A percentile compares a stretch with the other conserved stretches of the same genome.
phyloP scores from a whole-genome alignment of 768 basidiomycete species.

The Saitozyma podzolica region DNA sequence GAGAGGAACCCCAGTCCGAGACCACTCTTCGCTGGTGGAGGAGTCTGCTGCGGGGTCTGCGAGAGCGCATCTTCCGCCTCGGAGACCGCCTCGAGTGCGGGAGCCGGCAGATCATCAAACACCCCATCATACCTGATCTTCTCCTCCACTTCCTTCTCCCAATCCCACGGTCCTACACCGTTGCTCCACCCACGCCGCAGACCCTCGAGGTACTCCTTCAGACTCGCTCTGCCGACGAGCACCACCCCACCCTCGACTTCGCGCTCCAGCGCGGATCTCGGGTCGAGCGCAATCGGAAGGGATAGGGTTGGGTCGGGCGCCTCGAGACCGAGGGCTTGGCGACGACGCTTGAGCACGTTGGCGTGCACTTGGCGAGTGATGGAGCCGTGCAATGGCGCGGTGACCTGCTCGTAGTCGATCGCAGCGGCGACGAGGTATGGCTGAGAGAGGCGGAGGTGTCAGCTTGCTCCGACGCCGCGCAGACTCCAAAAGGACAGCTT shows the following conservation, averaged over 20 bases:
- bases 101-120: slow-evolving; percentile 60
- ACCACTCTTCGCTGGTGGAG: neutral
- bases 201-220: slow-evolving; percentile 94
- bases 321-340: slow-evolving; percentile 67
- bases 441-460: slow-evolving; percentile 55
- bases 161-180: slow-evolving; percentile 61
- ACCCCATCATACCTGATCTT: slow-evolving; percentile 64
- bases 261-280: slow-evolving; percentile 61
- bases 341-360: slow-evolving; percentile 64
- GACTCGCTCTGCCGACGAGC: slow-evolving; percentile 80
- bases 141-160: slow-evolving; percentile 61
- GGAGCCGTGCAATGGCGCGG: slow-evolving; percentile 81
- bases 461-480: neutral
- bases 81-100: slow-evolving; percentile 25
- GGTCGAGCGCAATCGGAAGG: slow-evolving; percentile 54
- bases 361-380: slow-evolving; percentile 74
- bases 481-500: neutral
- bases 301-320: slow-evolving; percentile 23
- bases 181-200: slow-evolving; percentile 81
- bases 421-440: slow-evolving; percentile 92
- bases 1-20: slow-evolving; percentile 42
- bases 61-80: neutral
- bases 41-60: neutral
- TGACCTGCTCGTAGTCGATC: slow-evolving; percentile 82
- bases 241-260: slow-evolving; percentile 81